Conservation (phyloP, 768 basidiomycete species). For the Collybia mongolica region DNA sequence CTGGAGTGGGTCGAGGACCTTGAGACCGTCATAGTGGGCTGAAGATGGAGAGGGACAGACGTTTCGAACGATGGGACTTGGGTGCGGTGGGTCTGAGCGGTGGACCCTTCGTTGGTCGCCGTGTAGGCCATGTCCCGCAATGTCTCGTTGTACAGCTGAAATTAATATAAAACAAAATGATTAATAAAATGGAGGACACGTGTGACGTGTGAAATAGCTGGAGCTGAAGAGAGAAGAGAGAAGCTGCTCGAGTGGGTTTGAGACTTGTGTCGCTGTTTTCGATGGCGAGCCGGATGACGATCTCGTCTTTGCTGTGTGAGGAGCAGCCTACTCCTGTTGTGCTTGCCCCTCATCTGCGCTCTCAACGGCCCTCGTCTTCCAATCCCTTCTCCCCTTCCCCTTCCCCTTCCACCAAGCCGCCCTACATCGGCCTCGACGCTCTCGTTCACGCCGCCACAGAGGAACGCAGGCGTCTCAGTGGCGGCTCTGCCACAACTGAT, state of each 20-base stretch:
- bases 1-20: constrained; percentile 78
- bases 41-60: constrained; percentile 48
- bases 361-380: constrained; percentile 7
- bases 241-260: too few species aligned
- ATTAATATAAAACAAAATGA: neutral
- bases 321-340: constrained; percentile 23
- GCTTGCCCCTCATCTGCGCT: constrained; percentile 23
- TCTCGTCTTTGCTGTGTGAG: constrained; percentile 73
- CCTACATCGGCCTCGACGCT: constrained; percentile 52
- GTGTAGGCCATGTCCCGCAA: constrained; percentile 76
- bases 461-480: constrained; percentile 54
- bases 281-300: constrained; percentile 72
- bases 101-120: constrained; percentile 62
- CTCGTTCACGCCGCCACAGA: constrained; percentile 72
- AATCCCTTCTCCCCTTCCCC: constrained; percentile 14
- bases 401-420: constrained; percentile 13
- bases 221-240: too few species aligned
- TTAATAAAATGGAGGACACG: too few species aligned
- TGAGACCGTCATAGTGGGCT: constrained; percentile 84
- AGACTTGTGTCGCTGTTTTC: too few species aligned
- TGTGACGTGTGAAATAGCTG: too few species aligned
- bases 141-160: constrained; percentile 81
- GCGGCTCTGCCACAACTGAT: constrained; percentile 20
- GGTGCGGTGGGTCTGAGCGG: constrained; percentile 68
- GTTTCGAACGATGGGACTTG: constrained; percentile 71